phyloP scores from a whole-genome alignment of 1,284 basidiomycete genomes.

The Sporisorium exsertum region DNA sequence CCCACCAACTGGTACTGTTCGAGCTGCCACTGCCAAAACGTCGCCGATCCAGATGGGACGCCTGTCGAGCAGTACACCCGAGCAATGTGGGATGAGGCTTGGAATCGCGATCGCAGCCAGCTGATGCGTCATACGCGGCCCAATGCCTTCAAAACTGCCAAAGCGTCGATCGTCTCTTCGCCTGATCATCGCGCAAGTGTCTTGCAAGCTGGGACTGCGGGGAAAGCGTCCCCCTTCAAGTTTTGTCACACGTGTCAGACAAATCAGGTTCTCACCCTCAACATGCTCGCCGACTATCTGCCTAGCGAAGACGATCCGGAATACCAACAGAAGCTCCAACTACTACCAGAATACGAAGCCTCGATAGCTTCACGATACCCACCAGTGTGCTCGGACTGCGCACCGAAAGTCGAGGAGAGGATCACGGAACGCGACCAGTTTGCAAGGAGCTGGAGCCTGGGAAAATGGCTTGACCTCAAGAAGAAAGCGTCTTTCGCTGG shows the following conservation, averaged over 20 bases:
- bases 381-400: constrained; percentile 48
- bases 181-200: not conserved
- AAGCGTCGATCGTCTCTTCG: not conserved
- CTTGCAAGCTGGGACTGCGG: not conserved
- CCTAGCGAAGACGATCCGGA: constrained; percentile 45
- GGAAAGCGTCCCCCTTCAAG: constrained; percentile 5
- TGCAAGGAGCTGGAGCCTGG: constrained; percentile 48
- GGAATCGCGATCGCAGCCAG: constrained; percentile 33
- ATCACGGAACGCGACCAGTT: constrained; percentile 43
- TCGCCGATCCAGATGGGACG: constrained; percentile 31
- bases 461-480: constrained; percentile 48
- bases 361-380: constrained; percentile 59
- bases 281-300: constrained; percentile 61
- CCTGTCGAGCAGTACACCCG: constrained; percentile 51
- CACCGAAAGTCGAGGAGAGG: constrained; percentile 30
- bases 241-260: constrained; percentile 65
- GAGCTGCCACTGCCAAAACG: constrained; percentile 57
- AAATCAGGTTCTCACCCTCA: constrained; percentile 60
- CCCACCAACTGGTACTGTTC: constrained; percentile 60
- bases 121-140: constrained; percentile 31
- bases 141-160: not conserved
- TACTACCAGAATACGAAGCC: constrained; percentile 40
- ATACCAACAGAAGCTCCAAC: constrained; percentile 34
- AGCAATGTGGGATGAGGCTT: constrained; percentile 54
- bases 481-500: constrained; percentile 18